Conservation (phyloP, 225 moss, liverwort and hornwort species). For the Marchantia paleacea region DNA sequence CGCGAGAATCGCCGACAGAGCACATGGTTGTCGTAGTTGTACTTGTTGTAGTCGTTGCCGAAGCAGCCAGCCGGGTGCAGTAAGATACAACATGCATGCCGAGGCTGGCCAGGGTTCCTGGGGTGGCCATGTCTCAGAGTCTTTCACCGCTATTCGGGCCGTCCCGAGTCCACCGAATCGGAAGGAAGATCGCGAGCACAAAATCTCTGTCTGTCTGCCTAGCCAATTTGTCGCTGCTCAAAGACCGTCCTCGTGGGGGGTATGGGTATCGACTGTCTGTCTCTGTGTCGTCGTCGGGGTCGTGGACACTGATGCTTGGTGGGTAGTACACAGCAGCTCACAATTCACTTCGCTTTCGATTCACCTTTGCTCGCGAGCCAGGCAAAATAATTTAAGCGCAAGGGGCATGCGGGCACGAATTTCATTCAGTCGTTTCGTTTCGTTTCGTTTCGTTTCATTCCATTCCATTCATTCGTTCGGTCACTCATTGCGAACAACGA, state of each 20-base stretch:
- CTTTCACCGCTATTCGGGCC: conserved; percentile 1
- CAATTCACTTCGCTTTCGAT: not conserved
- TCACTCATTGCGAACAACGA: not conserved
- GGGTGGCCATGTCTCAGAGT: not conserved
- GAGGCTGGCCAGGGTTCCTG: not conserved
- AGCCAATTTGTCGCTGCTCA: not conserved
- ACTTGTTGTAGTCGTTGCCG: not conserved
- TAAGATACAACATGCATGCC: not conserved
- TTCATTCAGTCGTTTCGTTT: no score
- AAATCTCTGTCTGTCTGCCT: not conserved
- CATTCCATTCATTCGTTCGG: no score
- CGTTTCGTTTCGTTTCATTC: no score
- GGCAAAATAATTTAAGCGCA: not conserved
- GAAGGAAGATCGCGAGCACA: not conserved
- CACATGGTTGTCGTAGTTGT: not conserved
- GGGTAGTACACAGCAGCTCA: not conserved
- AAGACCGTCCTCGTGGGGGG: no score
- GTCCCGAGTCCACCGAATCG: not conserved
- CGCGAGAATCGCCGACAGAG: not conserved
- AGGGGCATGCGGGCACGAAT: no score
- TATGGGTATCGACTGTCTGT: not conserved
- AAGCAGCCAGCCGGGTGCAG: not conserved
- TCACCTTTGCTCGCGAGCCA: not conserved
- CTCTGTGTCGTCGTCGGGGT: not conserved
- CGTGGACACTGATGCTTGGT: not conserved